Evolutionary conservation across 306 rosid genomes (phyloP), one percentile per base, ranked within the genome.

Genomic region (Echinosophora koreensis): DNA sequence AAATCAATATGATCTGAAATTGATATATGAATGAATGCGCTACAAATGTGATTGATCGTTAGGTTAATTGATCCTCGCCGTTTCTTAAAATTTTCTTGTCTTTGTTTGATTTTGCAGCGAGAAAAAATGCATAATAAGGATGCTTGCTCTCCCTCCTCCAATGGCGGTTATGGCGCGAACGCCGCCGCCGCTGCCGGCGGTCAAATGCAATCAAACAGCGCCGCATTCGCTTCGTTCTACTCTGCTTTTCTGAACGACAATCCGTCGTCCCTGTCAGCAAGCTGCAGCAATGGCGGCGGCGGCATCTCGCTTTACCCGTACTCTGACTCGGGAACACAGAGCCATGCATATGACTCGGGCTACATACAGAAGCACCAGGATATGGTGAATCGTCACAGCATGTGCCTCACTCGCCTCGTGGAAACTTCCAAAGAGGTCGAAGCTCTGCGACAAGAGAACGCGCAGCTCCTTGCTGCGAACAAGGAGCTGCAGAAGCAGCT

Each of bases 351-450:
- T 76, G 85, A 82, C 81, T 83, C 94, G 6, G 73, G 84, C 63
- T 77, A 78, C 5, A 75, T 90, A 14, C 94, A 92, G 79, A 91
- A 89, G 41, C 97, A 89, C 77, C 98, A 94, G 80, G 98, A 94
- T 51, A 86, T 92, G 95, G 90, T 94, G 70, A 94, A 94, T 81
- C 91, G 97, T 9, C 93, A 89, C 27, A 90, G 85, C 65, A 88
- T 92, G 88, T 90, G 89, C 74, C 93, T 94, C 67, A 81, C 67
- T 76, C 94, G 85, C 41, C 92, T 94, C 22, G 90, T 86, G 14
- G 94, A 87, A 47, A 84, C 86, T 47, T 80, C 87, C 52, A 88
- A 83, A 66, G 96, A 94, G 81, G 90, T 89, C 3, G 91, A 89
- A 39, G 81, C 88, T 76, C 96, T 94, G 77, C 84, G 85, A 12